Evolutionary conservation across 345 rosid genomes (phyloP).

Genomic region (Eucalyptus victrix): DNA sequence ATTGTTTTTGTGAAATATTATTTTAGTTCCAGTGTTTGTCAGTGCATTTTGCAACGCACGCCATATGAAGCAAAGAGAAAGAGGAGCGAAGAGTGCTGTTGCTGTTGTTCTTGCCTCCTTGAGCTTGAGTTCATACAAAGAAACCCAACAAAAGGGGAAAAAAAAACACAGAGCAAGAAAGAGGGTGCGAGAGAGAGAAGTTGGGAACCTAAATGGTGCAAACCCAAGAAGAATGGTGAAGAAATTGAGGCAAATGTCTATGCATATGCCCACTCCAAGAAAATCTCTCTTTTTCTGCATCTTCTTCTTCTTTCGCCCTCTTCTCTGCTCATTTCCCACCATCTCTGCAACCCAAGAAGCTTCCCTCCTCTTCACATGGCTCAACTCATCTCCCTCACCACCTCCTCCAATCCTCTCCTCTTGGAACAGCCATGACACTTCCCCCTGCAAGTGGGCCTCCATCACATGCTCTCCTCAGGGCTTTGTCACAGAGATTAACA

Average conservation of each 20-base stretch:
- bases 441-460: conserved; percentile 81
- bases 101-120: not conserved
- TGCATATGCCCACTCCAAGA: not conserved
- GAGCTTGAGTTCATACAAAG: not conserved
- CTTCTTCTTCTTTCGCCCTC: not conserved
- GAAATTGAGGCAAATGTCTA: conserved; percentile 2
- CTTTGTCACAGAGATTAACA: conserved; percentile 52
- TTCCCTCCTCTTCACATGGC: not conserved
- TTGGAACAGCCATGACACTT: conserved; percentile 55
- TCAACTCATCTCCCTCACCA: conserved; percentile 4
- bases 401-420: conserved; percentile 27
- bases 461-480: conserved; percentile 58
- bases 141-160: not conserved
- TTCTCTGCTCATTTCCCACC: not conserved
- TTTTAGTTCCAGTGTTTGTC: not conserved
- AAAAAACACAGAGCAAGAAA: not conserved
- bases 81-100: not conserved
- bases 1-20: not conserved
- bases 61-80: not conserved
- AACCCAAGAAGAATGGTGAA: conserved; percentile 1
- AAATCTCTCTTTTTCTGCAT: not conserved
- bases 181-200: not conserved
- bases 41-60: not conserved
- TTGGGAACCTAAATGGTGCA: not conserved
- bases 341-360: not conserved